These are phyloP conservation scores for Penicillium sp. DNA, from an alignment of 2,329 filamentous ascomycete genomes.

Conservation along the genomic window DNA sequence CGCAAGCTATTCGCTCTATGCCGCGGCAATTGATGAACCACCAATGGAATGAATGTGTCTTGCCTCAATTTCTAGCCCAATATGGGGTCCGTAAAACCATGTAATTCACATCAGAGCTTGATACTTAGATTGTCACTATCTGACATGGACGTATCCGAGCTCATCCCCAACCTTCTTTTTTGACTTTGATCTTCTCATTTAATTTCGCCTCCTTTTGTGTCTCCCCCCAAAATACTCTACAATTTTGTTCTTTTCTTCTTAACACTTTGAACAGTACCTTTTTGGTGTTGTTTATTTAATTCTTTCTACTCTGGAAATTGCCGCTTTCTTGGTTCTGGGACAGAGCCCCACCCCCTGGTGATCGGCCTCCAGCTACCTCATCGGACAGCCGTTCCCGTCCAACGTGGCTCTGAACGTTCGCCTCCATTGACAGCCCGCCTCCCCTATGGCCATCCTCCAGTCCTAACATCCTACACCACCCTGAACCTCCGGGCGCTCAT, in stretches of 20 bases:
- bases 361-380: conserved; percentile 27
- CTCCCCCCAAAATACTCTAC: background rate
- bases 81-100: background rate
- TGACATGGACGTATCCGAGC: background rate
- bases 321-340: background rate
- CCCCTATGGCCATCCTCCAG: conserved; percentile 15
- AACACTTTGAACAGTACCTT: background rate
- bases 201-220: background rate
- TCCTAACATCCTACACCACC: background rate
- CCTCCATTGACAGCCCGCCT: conserved; percentile 6
- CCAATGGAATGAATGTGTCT: background rate
- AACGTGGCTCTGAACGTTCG: conserved; percentile 13
- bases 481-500: background rate
- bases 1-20: background rate
- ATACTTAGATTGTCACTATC: background rate
- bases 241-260: background rate
- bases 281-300: background rate
- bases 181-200: background rate
- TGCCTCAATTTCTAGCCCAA: background rate
- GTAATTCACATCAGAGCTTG: background rate
- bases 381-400: conserved; percentile 25
- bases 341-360: conserved; percentile 24
- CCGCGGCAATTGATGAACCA: background rate
- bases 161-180: background rate
- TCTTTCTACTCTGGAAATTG: background rate